Base-by-base conservation (phyloP, 1,284 basidiomycete genomes). In the Apiotrichum montevideense region DNA sequence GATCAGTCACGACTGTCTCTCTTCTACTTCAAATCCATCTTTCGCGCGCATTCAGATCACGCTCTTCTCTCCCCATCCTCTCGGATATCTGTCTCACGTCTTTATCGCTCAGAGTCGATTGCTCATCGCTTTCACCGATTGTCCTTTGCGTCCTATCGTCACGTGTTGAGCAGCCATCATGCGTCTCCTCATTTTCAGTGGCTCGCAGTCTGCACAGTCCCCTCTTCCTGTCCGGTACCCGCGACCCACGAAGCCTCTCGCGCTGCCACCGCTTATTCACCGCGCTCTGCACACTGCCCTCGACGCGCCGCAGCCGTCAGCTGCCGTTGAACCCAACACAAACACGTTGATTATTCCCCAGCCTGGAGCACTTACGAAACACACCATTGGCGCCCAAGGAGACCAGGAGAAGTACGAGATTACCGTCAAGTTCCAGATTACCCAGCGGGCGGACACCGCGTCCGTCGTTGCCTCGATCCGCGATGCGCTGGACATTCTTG, bases 401-500 rank as follows among this genome's bases (percentile, higher is more conserved):
- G 57, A 56, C 42, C 44, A 45, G 4, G 73, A 74, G 47, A 29
- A 29, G 29, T 53, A 57, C n/a, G 75, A 77, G 47, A 54, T 72
- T 6, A 77, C 75, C 0, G 65, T 77, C 46, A 75, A 75, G 57
- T 55, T 77, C 14, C 72, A 75, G 46, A 54, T 77, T 13, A 58
- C 29, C 6, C n/a, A 34, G 3, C 29, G 29, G 29, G 43, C 37
- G 10, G 32, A n/a, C 7, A 35, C 39, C n/a, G 29, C 29, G 29
- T 29, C 29, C 29, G 21, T 29, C 42, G 50, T 15, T 6, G 46
- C 13, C 14, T n/a, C 21, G 15, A 29, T 59, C 15, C 42, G 52
- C 10, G 63, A 68, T 29, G 65, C 68, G 3, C 55, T 74, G 1
- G n/a, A 40, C 0, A 37, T 63, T 5, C 50, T 73, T 32, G 47